These are phyloP conservation scores for Zymoseptoria pseudotritici DNA, from an alignment of 2,329 filamentous ascomycete genomes.

Conservation along the genomic window DNA sequence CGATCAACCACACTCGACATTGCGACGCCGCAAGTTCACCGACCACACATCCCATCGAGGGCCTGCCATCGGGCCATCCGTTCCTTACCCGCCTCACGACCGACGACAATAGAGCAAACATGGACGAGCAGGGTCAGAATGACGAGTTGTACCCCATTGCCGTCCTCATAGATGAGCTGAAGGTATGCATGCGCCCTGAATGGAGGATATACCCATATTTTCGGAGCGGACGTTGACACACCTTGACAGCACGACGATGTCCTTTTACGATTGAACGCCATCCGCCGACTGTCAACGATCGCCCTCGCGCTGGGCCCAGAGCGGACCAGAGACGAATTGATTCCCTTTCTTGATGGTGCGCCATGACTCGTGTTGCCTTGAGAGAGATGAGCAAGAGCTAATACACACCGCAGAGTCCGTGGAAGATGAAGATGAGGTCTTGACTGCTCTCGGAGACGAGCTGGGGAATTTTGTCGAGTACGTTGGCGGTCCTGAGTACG, in stretches of 20 bases:
- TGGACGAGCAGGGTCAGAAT: slow-evolving; percentile 84
- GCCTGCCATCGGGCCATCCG: slow-evolving; percentile 20
- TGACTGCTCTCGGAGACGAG: slow-evolving; percentile 94
- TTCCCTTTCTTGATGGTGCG: slow-evolving; percentile 97
- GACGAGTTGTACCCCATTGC: slow-evolving; percentile 99
- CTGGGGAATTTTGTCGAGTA: slow-evolving; percentile 96
- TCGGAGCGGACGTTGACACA: slow-evolving; percentile 7
- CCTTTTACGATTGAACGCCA: slow-evolving; percentile 92
- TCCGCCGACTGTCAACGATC: slow-evolving; percentile 96
- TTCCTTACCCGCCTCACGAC: slow-evolving; percentile 17
- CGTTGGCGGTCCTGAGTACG: slow-evolving; percentile 87
- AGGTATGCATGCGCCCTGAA: slow-evolving; percentile 53
- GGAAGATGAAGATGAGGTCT: slow-evolving; percentile 96
- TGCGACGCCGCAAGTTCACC: slow-evolving; percentile 6
- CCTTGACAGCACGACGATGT: slow-evolving; percentile 84
- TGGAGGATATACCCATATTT: neutral
- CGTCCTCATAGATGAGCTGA: slow-evolving; percentile 98
- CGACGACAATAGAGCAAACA: slow-evolving; percentile 39
- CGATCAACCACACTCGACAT: slow-evolving; percentile 3
- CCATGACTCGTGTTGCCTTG: slow-evolving; percentile 14
- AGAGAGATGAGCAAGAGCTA: slow-evolving; percentile 16
- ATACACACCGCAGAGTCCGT: slow-evolving; percentile 69
- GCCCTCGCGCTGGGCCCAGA: slow-evolving; percentile 91
- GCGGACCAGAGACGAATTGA: slow-evolving; percentile 94
- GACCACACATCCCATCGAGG: slow-evolving; percentile 12